These are phyloP conservation scores for Phalaenopsis hybrid DNA, from an alignment of 116 monocot species.

Conservation along the genomic window DNA sequence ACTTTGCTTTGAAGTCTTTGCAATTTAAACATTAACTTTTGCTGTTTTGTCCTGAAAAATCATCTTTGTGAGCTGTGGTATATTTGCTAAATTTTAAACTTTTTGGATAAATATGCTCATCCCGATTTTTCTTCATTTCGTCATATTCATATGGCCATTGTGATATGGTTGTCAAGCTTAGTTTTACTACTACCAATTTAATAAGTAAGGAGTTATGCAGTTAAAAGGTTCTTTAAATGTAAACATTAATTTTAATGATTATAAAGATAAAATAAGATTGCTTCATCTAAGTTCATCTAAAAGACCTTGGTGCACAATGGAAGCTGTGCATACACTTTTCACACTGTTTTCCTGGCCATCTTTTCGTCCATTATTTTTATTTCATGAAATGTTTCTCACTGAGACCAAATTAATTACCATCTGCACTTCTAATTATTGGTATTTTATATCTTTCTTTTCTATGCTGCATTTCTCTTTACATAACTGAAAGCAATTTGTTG, in stretches of 20 bases:
- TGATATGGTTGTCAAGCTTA: neutral
- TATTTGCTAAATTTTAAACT: neutral
- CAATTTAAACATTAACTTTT: neutral
- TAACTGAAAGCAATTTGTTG: neutral
- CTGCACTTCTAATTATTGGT: neutral
- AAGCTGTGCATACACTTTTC: neutral
- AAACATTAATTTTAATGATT: neutral
- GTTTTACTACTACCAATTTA: neutral
- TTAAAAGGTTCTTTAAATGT: neutral
- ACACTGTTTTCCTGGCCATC: neutral
- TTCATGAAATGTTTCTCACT: neutral
- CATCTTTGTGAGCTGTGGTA: neutral
- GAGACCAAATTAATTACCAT: neutral
- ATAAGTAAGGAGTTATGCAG: neutral
- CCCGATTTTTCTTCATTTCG: neutral
- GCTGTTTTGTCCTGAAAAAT: neutral
- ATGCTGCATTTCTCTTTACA: no score
- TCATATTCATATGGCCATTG: neutral
- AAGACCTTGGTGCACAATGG: neutral
- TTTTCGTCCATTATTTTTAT: neutral
- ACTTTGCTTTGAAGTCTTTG: neutral
- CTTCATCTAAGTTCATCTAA: neutral
- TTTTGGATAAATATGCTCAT: neutral
- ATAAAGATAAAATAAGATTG: neutral
- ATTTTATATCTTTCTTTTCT: neutral